These are phyloP conservation scores for Rhododendron kiyosumense DNA, from an alignment of 148 eudicot genomes.

Conservation along the genomic window DNA sequence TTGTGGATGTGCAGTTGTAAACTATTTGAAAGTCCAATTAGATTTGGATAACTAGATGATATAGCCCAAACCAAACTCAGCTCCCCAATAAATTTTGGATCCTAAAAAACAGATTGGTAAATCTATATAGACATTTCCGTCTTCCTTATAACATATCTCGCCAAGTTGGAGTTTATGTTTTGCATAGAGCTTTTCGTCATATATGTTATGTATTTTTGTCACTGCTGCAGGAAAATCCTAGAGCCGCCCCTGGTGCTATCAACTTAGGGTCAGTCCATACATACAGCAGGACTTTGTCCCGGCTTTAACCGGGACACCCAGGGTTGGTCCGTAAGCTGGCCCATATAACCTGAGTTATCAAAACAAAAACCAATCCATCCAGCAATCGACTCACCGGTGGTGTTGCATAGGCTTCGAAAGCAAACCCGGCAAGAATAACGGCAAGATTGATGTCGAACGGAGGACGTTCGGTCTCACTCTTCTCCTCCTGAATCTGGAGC, in stretches of 20 bases:
- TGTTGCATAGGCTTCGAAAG: constrained; percentile 86
- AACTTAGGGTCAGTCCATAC: no score
- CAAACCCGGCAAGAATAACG: constrained; percentile 94
- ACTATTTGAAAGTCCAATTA: background rate
- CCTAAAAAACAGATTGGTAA: background rate
- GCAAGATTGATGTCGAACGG: constrained; percentile 82
- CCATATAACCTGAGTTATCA: background rate
- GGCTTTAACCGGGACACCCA: background rate
- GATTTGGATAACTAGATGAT: background rate
- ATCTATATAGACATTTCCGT: background rate
- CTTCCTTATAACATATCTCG: no score
- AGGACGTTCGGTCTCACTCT: constrained; percentile 34
- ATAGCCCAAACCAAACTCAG: background rate
- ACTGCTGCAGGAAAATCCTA: no score
- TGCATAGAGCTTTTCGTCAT: no score
- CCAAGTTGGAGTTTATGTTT: no score
- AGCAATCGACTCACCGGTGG: constrained; percentile 48
- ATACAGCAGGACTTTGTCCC: no score
- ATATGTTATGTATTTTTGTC: no score
- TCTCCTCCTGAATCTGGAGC: constrained; percentile 18
- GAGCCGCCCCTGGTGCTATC: no score
- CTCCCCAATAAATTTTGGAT: background rate
- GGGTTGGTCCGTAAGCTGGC: background rate
- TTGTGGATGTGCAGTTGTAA: background rate
- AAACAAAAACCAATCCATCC: background rate